These are phyloP conservation scores for Kodamaea anthophila DNA, from an alignment of 1,139 yeast genomes.

Conservation along the genomic window DNA sequence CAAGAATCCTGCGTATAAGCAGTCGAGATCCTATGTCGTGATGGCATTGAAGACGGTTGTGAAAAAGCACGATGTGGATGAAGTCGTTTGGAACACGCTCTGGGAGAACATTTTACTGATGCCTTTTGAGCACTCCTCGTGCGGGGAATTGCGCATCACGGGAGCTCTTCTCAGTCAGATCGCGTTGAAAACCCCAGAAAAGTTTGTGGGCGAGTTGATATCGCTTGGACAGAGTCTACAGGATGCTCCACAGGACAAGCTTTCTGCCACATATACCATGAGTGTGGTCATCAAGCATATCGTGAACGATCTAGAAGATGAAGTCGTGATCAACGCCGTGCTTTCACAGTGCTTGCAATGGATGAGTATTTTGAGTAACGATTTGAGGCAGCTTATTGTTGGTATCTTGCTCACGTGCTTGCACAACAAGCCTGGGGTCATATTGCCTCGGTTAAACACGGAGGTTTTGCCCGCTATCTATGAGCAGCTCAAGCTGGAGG, in stretches of 20 bases:
- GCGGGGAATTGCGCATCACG: slow-evolving; percentile 13
- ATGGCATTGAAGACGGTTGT: slow-evolving; percentile 10
- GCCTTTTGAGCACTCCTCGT: slow-evolving; percentile 10
- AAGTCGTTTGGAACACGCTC: slow-evolving; percentile 11
- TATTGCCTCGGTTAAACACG: slow-evolving; percentile 10
- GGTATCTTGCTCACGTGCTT: slow-evolving; percentile 56
- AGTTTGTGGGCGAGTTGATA: slow-evolving; percentile 8
- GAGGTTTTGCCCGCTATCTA: slow-evolving; percentile 42
- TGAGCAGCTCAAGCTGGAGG: slow-evolving; percentile 51
- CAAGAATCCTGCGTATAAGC: slow-evolving; percentile 6
- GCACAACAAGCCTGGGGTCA: slow-evolving; percentile 32
- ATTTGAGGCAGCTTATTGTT: slow-evolving; percentile 51
- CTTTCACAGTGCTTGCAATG: slow-evolving; percentile 9
- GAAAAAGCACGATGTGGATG: slow-evolving; percentile 4
- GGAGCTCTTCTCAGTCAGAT: slow-evolving; percentile 13
- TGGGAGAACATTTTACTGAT: slow-evolving; percentile 9
- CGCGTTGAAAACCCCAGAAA: slow-evolving; percentile 4
- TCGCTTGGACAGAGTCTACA: slow-evolving; percentile 9
- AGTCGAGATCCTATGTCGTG: slow-evolving; percentile 10
- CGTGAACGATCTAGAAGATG: slow-evolving; percentile 17
- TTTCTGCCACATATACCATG: slow-evolving; percentile 22
- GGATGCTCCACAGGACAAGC: slow-evolving; percentile 12
- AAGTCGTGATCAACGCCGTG: slow-evolving; percentile 11
- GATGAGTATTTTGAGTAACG: slow-evolving; percentile 23
- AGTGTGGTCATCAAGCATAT: slow-evolving; percentile 31